These are phyloP conservation scores for Aspergillus indologenus DNA, from an alignment of 495 filamentous ascomycete genomes.

Conservation along the genomic window DNA sequence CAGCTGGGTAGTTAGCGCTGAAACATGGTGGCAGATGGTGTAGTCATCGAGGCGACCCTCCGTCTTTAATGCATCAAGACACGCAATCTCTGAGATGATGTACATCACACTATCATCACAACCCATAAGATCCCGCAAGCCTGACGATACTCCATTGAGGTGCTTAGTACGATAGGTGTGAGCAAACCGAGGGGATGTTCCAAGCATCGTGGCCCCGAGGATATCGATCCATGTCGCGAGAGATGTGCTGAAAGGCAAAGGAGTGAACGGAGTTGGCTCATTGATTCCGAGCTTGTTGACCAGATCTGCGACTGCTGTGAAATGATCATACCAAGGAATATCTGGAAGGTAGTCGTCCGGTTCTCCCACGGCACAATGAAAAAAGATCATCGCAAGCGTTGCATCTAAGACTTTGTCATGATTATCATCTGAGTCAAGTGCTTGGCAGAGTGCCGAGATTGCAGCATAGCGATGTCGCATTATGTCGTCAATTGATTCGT, in stretches of 20 bases:
- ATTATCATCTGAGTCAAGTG: slow-evolving; percentile 64
- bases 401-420: slow-evolving; percentile 88
- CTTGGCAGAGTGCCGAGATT: slow-evolving; percentile 83
- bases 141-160: slow-evolving; percentile 62
- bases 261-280: not conserved
- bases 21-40: slow-evolving; percentile 75
- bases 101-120: slow-evolving; percentile 98
- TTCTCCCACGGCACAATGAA: slow-evolving; percentile 84
- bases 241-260: slow-evolving; percentile 63
- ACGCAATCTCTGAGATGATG: slow-evolving; percentile 94
- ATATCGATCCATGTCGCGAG: slow-evolving; percentile 96
- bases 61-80: slow-evolving; percentile 79
- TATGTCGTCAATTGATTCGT: slow-evolving; percentile 82
- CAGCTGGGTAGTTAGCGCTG: slow-evolving; percentile 64
- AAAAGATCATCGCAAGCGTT: slow-evolving; percentile 92
- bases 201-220: slow-evolving; percentile 87
- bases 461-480: slow-evolving; percentile 85
- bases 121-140: slow-evolving; percentile 91
- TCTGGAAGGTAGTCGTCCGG: slow-evolving; percentile 82
- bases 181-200: slow-evolving; percentile 75
- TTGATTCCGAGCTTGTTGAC: slow-evolving; percentile 60
- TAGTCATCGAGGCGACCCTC: slow-evolving; percentile 72
- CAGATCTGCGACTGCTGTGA: slow-evolving; percentile 76
- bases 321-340: slow-evolving; percentile 94
- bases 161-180: slow-evolving; percentile 89